Evolutionary conservation across 2,329 filamentous ascomycete species (phyloP), one percentile per base, ranked within the genome.

Genomic region (Pseudonectria buxi): DNA sequence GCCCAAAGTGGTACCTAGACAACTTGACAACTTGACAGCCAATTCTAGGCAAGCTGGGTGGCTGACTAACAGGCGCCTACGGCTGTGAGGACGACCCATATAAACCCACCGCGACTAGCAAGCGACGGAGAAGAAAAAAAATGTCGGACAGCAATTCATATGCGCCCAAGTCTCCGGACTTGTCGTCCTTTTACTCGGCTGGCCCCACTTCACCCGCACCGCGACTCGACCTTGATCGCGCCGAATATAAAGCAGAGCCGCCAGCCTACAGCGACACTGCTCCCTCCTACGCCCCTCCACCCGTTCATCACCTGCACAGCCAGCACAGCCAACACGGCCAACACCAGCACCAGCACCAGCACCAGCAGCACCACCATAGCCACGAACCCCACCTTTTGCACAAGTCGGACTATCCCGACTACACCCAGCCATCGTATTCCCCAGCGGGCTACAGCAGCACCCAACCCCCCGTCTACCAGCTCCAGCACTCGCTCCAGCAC

Each of bases 161-260:
- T 61, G 72, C 69, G 47, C 74, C 74, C 47, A 73, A 69, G 57
- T 76, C 72, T 50, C 74, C 74, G 53, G 72, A 77, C 62, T 67
- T 77, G 46, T 76, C 72, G 40, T 74, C 69, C 40, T 69, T 76
- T 57, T 72, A 67, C 50, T 61, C 69, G 41, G 54, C 59, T 43
- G 46, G 55, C 51, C 55, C 60, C 54, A 57, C 56, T 45, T 51
- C 56, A 40, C 50, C 54, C 44, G 50, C 51, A 49, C 57, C 56
- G 42, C 58, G 60, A 43, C 47, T 43, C 47, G 38, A 45, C 48
- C 46, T 49, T 43, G 44, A 32, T 37, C 39, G 35, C 27, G 36
- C 47, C 45, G 49, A 57, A 50, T 57, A 59, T 59, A 59, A 60
- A 58, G 44, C 45, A 47, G 48, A 53, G 39, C 46, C 55, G 45